These are phyloP conservation scores for Lyophyllum atratum DNA, from an alignment of 768 basidiomycete genomes.

Conservation along the genomic window DNA sequence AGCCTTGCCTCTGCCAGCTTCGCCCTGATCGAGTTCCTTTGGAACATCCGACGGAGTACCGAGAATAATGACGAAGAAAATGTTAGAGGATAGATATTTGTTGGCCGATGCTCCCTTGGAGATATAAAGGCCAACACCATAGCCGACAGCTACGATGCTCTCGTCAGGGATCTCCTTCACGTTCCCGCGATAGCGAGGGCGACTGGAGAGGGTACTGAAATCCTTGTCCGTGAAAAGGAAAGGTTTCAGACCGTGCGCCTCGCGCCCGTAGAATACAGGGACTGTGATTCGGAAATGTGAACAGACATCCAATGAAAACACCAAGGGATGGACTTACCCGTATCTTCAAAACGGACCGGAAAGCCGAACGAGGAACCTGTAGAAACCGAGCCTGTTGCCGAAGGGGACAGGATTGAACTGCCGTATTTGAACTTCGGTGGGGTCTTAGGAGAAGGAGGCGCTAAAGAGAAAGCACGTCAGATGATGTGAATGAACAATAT, in stretches of 20 bases:
- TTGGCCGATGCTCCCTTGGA: not conserved
- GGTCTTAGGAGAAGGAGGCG: not conserved
- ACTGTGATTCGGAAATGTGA: not conserved
- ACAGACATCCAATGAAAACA: not conserved
- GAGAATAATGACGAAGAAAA: not conserved
- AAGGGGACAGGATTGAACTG: not conserved
- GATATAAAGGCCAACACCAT: not conserved
- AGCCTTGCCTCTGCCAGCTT: no score
- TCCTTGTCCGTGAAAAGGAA: not conserved
- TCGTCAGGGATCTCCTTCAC: not conserved
- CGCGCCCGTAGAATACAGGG: slow-evolving; percentile 8
- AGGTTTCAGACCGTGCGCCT: not conserved
- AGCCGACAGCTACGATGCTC: not conserved
- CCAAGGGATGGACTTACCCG: not conserved
- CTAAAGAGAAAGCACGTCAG: not conserved
- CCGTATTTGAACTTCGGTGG: not conserved
- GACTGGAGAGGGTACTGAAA: not conserved
- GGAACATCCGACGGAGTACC: not conserved
- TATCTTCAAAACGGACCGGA: not conserved
- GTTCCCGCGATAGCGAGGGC: not conserved
- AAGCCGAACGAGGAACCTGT: not conserved
- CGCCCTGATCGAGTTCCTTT: not conserved
- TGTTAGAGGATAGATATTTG: not conserved
- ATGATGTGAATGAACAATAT: no score
- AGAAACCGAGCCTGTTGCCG: not conserved